Evolutionary conservation across 176 grass and related monocot species (phyloP).

Genomic region (Hordeum vulgare): MorexV3_pseudomolecules_assembly NC_058519.1:637374373-637374872

Average conservation of each 20-base stretch:
- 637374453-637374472: constrained; percentile 58
- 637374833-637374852: neutral
- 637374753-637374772: constrained; percentile 61
- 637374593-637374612: constrained; percentile 48
- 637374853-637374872: neutral
- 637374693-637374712: constrained; percentile 74
- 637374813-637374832: constrained; percentile 40
- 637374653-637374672: constrained; percentile 81
- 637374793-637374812: constrained; percentile 59
- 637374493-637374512: constrained; percentile 75
- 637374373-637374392: constrained; percentile 82
- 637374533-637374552: constrained; percentile 47
- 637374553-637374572: constrained; percentile 53
- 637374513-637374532: constrained; percentile 14
- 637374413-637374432: constrained; percentile 73
- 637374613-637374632: constrained; percentile 65
- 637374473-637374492: constrained; percentile 47
- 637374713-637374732: constrained; percentile 49
- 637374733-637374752: constrained; percentile 45
- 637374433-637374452: constrained; percentile 40
- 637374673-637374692: constrained; percentile 46
- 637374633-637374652: constrained; percentile 75
- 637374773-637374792: constrained; percentile 65
- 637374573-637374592: constrained; percentile 77
- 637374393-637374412: constrained; percentile 64